A percentile compares a stretch with the other conserved stretches of the same genome.
Conservation (phyloP, 768 basidiomycete genomes). For the Cyathus striatus region DNA sequence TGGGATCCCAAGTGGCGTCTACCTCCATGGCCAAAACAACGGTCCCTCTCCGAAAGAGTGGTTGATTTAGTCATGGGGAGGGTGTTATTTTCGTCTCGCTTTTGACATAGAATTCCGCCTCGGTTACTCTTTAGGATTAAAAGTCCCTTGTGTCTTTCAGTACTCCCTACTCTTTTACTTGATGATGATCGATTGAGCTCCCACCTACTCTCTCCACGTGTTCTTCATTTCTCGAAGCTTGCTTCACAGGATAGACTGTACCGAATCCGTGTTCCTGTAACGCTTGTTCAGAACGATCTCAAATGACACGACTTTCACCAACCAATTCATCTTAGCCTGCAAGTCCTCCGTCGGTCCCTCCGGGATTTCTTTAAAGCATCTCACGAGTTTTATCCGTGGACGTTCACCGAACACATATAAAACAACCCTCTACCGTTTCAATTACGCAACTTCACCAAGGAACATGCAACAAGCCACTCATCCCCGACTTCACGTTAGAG, state of each 20-base stretch:
- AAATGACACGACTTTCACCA: constrained; percentile 12
- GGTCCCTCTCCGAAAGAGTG: constrained; percentile 13
- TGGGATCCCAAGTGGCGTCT: too few relatives aligned
- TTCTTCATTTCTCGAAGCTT: constrained; percentile 15
- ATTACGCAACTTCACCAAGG: constrained; percentile 5
- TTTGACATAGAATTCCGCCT: constrained; percentile 12
- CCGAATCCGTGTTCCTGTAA: constrained; percentile 26
- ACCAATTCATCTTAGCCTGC: constrained; percentile 6
- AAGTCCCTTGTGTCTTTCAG: constrained; percentile 19
- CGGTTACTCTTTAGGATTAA: constrained; percentile 25
- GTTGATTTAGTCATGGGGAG: constrained; percentile 10
- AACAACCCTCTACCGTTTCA: constrained; percentile 6
- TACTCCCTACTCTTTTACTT: too few relatives aligned
- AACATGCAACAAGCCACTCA: constrained; percentile 60
- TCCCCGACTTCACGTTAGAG: constrained; percentile 58
- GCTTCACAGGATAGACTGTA: constrained; percentile 18
- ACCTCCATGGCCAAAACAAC: constrained; percentile 22
- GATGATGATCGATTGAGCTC: constrained; percentile 14
- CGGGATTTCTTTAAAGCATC: constrained; percentile 15
- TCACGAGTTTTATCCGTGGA: constrained; percentile 17
- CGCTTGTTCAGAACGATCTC: constrained; percentile 17
- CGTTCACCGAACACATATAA: constrained; percentile 17
- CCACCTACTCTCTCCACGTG: constrained; percentile 18
- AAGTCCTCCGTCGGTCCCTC: constrained; percentile 6
- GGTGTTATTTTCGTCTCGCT: constrained; percentile 8